Evolutionary conservation across 768 basidiomycete species (phyloP).

Genomic region (Xerocomus potaroensis): DNA sequence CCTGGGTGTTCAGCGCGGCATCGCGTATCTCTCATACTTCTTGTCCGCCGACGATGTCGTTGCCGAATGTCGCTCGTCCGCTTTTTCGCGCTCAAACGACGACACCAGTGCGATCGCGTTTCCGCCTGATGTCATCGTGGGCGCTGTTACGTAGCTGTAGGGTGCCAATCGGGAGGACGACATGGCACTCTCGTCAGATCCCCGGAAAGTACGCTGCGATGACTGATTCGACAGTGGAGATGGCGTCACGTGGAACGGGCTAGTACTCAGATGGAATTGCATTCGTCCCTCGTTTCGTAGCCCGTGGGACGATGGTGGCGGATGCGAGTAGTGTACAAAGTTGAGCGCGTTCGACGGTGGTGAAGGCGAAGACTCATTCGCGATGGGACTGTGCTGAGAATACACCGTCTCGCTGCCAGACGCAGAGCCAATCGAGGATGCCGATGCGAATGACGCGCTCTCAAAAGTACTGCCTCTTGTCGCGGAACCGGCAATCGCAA

Average conservation of each 20-base stretch:
- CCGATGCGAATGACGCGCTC: conserved; percentile 42
- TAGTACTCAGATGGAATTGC: conserved; percentile 17
- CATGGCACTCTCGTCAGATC: conserved; percentile 33
- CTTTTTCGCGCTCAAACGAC: conserved; percentile 55
- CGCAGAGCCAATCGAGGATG: conserved; percentile 50
- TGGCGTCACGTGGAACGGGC: conserved; percentile 39
- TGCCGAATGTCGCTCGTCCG: conserved; percentile 48
- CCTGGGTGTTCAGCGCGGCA: conserved; percentile 19
- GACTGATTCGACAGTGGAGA: conserved; percentile 34
- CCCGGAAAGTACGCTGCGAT: conserved; percentile 34
- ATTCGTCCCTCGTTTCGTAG: conserved; percentile 30
- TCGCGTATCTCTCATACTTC: conserved; percentile 28
- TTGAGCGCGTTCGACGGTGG: conserved; percentile 52
- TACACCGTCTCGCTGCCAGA: conserved; percentile 58
- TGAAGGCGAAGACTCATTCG: conserved; percentile 56
- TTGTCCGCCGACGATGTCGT: conserved; percentile 39
- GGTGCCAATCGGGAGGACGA: conserved; percentile 35
- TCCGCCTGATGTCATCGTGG: conserved; percentile 33
- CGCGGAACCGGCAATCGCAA: conserved; percentile 43
- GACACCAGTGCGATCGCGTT: conserved; percentile 27
- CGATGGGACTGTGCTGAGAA: conserved; percentile 41
- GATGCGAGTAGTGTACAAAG: conserved; percentile 55
- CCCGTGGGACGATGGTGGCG: conserved; percentile 33
- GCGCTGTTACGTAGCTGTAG: conserved; percentile 37
- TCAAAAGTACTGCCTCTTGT: conserved; percentile 46